These are phyloP conservation scores for Aspergillus cristatus DNA, from an alignment of 495 filamentous ascomycete genomes.

Conservation along the genomic window DNA sequence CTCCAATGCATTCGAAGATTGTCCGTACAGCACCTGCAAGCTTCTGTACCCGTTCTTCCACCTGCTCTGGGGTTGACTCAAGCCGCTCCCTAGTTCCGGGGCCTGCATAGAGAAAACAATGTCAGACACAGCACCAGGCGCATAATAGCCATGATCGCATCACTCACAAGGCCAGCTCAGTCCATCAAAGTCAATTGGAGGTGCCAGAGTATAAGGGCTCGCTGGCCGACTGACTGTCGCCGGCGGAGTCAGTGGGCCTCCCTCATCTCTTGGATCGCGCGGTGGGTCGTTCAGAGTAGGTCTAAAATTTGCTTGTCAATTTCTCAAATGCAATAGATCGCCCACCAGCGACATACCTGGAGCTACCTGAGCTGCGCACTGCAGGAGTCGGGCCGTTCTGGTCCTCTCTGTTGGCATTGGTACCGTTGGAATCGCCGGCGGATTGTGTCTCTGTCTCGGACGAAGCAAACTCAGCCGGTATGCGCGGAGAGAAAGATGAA, in stretches of 20 bases:
- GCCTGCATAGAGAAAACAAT: slow-evolving; percentile 36
- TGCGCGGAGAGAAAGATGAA: slow-evolving; percentile 37
- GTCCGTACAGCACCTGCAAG: slow-evolving; percentile 80
- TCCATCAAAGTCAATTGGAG: slow-evolving; percentile 62
- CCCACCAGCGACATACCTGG: slow-evolving; percentile 20
- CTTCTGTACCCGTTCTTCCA: slow-evolving; percentile 59
- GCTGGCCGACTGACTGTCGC: slow-evolving; percentile 43
- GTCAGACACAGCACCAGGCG: slow-evolving; percentile 2
- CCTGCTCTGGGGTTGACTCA: slow-evolving; percentile 69
- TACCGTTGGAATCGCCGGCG: slow-evolving; percentile 11
- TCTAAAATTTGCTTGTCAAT: slow-evolving; percentile 6
- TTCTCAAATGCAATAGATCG: too few relatives aligned
- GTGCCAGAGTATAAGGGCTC: slow-evolving; percentile 53
- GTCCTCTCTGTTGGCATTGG: too few relatives aligned
- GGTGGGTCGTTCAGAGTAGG: slow-evolving; percentile 53
- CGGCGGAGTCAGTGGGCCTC: slow-evolving; percentile 37
- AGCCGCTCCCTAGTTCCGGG: slow-evolving; percentile 69
- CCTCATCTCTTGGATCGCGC: slow-evolving; percentile 66
- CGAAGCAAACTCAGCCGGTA: slow-evolving; percentile 32
- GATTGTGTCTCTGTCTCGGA: slow-evolving; percentile 11
- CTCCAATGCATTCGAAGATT: slow-evolving; percentile 90
- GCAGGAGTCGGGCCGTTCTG: slow-evolving; percentile 7
- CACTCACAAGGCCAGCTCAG: slow-evolving; percentile 63
- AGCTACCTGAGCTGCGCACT: slow-evolving; percentile 12
- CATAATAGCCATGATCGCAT: background rate